Evolutionary conservation across 805 yeast genomes (phyloP), one percentile per base, ranked within the genome.

Genomic region (Cyberlindnera suaveolens): DNA sequence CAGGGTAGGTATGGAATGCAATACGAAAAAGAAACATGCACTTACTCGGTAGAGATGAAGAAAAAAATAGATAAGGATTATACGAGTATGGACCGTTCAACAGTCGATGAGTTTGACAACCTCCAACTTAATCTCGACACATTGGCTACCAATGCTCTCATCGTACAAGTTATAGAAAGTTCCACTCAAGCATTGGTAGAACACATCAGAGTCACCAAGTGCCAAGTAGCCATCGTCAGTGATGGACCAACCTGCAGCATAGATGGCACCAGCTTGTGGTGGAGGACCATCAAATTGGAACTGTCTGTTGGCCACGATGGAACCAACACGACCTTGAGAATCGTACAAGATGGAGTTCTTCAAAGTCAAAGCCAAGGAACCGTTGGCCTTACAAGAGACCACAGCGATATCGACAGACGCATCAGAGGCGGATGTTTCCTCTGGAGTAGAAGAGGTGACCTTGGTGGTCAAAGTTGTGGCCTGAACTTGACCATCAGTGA

Each of bases 211-310:
- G 54, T 67, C 65, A 65, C 88, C 89, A 49, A 82, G 64, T 31
- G 86, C 86, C 57, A 82, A 73, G 66, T 67, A 61, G 63, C 77
- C 77, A 23, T 74, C 80, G 50, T 72, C 74, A 43, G 71, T 63
- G 50, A 69, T 60, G 34, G 71, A 62, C 86, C 86, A 80, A 51
- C 86, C 85, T 45, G 75, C 78, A 54, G 86, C 85, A 61, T 75
- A 78, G 61, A 79, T 74, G 45, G 85, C 73, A 64, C 85, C 85
- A 29, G 84, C 86, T 72, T 83, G 91, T 58, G 90, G 89, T 68
- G 86, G 85, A 48, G 88, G 88, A 60, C 90, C 90, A 63, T 83
- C 91, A 59, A 83, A 83, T 70, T 83, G 91, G 77, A 83, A 83
- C 70, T 83, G 91, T 71, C 84, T 74, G 80, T 82, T 83, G 43